Evolutionary conservation across 2,329 filamentous ascomycete genomes (phyloP), one percentile per base, ranked within the genome.

Genomic region (Pestalotiopsis sp.): DNA sequence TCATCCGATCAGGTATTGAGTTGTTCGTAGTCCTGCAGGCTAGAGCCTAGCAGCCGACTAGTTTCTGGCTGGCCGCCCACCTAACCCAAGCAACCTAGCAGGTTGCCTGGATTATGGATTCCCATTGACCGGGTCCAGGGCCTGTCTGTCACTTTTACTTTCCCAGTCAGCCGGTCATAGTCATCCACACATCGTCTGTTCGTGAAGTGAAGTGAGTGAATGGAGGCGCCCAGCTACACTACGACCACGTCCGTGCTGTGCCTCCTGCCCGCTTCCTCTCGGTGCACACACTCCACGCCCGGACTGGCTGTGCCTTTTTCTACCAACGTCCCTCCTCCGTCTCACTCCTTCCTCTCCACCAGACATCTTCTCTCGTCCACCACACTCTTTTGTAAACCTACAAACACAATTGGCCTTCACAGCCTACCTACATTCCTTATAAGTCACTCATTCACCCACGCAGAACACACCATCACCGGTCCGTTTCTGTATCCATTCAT

Each of bases 351-450:
- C 36, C 57, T 23, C 61, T 60, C 45, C 39, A 55, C 41, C 17
- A 68, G 68, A 69, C 68, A 36, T 31, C 57, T 67, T 67, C 17
- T n/a, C 45, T 52, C 64, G 65, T 67, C 68, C 65, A 57, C 62
- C 68, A 69, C 68, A 68, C 62, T 69, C 68, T 55, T 67, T 69
- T 62, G 31, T 36, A 9, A 2, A 36, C 31, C 31, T 36, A 36
- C 31, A 36, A 36, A 23, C 31, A 25, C 25, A 52, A 60, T 55
- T 67, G 63, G 64, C 64, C 20, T 64, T 31, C 49, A n/a, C 27
- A 62, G 27, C 25, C 31, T 62, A 25, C 64, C 63, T 52, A 69
- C 67, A 66, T 64, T 69, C 64, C 41, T 69, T 69, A 67, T 66
- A 60, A 68, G 52, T 52, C 63, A 62, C 55, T 41, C 65, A 49